Evolutionary conservation across 1,284 basidiomycete species (phyloP).

Genomic region (Microbotryomycetes sp.): DNA sequence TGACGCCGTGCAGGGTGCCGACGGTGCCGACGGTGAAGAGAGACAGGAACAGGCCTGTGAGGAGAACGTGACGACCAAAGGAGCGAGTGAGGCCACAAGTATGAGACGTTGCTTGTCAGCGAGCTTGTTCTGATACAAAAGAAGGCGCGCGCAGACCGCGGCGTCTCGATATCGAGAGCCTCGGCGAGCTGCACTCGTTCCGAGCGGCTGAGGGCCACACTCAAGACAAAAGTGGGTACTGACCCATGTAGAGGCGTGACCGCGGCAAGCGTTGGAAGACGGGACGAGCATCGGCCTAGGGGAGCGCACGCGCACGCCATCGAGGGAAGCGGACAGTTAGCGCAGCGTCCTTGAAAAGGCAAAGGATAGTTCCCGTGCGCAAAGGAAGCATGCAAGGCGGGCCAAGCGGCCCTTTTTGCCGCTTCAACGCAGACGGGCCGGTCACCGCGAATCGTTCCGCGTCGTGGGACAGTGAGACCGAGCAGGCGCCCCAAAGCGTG

Average conservation of each 20-base stretch:
- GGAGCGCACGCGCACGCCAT: neutral
- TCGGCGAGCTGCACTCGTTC: no score
- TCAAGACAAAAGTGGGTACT: no score
- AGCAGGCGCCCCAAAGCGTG: neutral
- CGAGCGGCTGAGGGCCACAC: no score
- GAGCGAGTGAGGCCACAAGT: neutral
- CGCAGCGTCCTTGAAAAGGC: neutral
- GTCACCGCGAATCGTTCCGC: neutral
- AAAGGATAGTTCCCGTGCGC: neutral
- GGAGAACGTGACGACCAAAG: neutral
- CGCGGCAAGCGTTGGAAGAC: constrained; percentile 36
- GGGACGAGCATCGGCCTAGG: constrained; percentile 30
- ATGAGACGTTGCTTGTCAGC: neutral
- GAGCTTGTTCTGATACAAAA: no score
- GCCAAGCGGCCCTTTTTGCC: neutral
- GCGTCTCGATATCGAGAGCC: no score
- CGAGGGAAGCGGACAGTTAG: neutral
- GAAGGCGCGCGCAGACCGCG: no score
- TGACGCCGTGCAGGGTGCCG: constrained; percentile 33
- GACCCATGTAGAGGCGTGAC: constrained; percentile 35
- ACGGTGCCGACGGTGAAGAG: constrained; percentile 31
- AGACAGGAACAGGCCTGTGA: constrained; percentile 30
- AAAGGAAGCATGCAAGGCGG: neutral
- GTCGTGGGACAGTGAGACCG: no score
- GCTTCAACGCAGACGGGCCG: neutral